phyloP scores from a whole-genome alignment of 2,329 filamentous ascomycete genomes.

The Aspergillus sp. region DNA sequence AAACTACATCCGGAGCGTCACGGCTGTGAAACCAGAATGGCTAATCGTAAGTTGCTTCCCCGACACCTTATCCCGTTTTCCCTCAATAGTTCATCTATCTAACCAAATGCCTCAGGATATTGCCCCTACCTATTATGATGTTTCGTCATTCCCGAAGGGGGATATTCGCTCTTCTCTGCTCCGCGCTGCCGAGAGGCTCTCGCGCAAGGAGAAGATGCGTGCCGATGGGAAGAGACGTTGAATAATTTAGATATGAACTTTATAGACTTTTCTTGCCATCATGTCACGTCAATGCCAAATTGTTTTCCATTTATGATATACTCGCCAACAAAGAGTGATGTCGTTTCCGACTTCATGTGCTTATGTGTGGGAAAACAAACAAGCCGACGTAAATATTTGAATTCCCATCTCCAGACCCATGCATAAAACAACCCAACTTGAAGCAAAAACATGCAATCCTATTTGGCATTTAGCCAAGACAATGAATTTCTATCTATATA shows the following conservation, averaged over 20 bases:
- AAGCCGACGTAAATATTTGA: too few relatives aligned
- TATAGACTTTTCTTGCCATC: slow-evolving; percentile 12
- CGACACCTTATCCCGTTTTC: not conserved
- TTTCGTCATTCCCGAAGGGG: slow-evolving; percentile 76
- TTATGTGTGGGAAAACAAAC: too few relatives aligned
- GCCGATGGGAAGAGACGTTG: slow-evolving; percentile 36
- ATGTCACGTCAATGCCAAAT: not conserved
- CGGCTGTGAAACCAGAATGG: slow-evolving; percentile 91
- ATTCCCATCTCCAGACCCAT: too few relatives aligned
- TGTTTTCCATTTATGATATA: not conserved
- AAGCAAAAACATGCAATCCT: too few relatives aligned
- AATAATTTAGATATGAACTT: slow-evolving; percentile 12
- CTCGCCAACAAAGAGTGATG: not conserved
- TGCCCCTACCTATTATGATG: slow-evolving; percentile 87
- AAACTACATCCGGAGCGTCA: slow-evolving; percentile 96
- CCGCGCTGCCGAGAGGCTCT: slow-evolving; percentile 55
- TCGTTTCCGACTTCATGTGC: too few relatives aligned
- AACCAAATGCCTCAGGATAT: slow-evolving; percentile 67
- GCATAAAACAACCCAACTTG: too few relatives aligned
- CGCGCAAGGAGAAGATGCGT: slow-evolving; percentile 54
- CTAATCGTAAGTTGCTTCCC: slow-evolving; percentile 68
- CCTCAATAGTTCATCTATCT: slow-evolving; percentile 21
- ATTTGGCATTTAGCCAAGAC: too few relatives aligned
- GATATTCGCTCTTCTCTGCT: slow-evolving; percentile 72
- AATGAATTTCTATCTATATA: too few relatives aligned